Percentiles rank a stretch among this genome's conserved stretches.
phyloP scores from a whole-genome alignment of 331 rosid genomes.

The Telfairia occidentalis region DNA sequence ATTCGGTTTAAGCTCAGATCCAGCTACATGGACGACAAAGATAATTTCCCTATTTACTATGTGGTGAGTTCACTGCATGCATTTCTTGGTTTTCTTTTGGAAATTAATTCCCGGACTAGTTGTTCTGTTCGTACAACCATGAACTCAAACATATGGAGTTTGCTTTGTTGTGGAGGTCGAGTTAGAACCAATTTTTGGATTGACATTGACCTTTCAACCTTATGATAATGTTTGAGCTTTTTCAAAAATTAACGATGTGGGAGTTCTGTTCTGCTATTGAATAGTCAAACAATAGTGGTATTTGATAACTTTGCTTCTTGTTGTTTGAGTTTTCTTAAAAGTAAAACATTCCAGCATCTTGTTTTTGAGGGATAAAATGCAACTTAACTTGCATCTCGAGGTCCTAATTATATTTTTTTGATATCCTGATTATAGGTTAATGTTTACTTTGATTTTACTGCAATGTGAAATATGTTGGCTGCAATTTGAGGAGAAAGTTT shows the following conservation, averaged over 20 bases:
- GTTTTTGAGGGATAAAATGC: not conserved
- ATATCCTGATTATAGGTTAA: too few species aligned
- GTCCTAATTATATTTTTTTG: not conserved
- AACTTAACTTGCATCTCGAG: not conserved
- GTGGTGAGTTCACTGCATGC: conserved; percentile 23
- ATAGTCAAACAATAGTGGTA: not conserved
- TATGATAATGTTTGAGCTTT: not conserved
- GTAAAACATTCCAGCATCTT: not conserved
- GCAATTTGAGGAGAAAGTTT: not conserved
- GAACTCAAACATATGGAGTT: not conserved
- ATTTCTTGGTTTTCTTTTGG: not conserved
- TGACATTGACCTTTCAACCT: not conserved
- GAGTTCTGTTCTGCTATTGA: not conserved
- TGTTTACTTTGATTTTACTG: not conserved
- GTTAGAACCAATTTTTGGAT: not conserved
- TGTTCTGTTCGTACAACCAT: not conserved
- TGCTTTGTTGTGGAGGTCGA: not conserved
- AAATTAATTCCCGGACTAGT: not conserved
- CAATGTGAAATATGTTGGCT: not conserved
- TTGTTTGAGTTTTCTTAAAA: not conserved
- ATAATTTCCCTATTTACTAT: conserved; percentile 30
- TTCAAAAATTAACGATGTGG: not conserved
- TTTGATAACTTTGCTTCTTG: not conserved
- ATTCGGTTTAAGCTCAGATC: conserved; percentile 32
- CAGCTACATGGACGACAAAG: conserved; percentile 40